Conservation (phyloP, 768 basidiomycete genomes). For the Suillus americanus region DNA sequence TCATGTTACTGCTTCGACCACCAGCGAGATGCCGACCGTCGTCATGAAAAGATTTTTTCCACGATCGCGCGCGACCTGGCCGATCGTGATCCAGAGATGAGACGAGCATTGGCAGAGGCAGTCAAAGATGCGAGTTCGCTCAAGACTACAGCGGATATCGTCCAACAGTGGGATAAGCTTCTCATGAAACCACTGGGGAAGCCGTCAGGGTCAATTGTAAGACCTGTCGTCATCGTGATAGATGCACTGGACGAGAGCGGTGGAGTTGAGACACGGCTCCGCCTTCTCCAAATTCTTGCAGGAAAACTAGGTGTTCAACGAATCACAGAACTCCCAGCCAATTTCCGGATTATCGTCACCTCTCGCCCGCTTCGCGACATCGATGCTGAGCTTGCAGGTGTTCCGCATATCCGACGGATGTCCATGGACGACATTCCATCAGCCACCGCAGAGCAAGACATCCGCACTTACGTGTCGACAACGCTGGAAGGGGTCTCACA, state of each 20-base stretch:
- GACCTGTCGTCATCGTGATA: constrained; percentile 24
- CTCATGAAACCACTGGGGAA: constrained; percentile 12
- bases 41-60: constrained; percentile 12
- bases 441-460: too few relatives aligned
- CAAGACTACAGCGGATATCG: neutral
- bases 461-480: too few relatives aligned
- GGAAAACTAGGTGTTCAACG: neutral
- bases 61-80: constrained; percentile 11
- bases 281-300: constrained; percentile 14
- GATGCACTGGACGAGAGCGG: constrained; percentile 23
- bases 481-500: too few relatives aligned
- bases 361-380: neutral
- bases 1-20: constrained; percentile 3
- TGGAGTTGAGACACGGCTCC: constrained; percentile 2
- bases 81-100: neutral
- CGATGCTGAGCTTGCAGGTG: neutral
- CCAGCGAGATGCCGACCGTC: constrained; percentile 9
- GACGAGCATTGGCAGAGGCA: neutral
- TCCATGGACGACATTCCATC: neutral
- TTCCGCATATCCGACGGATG: neutral
- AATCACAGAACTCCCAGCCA: constrained; percentile 5
- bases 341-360: constrained; percentile 10
- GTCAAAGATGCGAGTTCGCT: neutral
- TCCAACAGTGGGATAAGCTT: constrained; percentile 16
- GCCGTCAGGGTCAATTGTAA: constrained; percentile 9